These are phyloP conservation scores for Apiotrichum gamsii DNA, from an alignment of 1,284 basidiomycete species.

Conservation along the genomic window DNA sequence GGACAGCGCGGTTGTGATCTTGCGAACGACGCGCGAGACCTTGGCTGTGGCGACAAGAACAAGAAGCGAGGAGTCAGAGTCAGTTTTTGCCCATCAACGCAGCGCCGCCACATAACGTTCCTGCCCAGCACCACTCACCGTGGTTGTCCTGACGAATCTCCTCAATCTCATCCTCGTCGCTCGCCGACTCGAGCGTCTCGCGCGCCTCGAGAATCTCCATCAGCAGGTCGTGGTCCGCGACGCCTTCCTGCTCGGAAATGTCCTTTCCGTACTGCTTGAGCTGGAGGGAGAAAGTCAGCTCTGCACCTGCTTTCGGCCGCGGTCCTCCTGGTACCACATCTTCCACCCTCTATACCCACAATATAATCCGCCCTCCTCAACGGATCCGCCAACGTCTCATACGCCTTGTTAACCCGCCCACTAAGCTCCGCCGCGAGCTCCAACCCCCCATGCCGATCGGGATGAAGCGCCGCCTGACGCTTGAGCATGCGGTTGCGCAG, in stretches of 20 bases:
- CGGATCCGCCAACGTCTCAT: constrained; percentile 40
- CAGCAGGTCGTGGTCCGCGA: constrained; percentile 67
- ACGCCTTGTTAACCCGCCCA: constrained; percentile 43
- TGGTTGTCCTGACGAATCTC: constrained; percentile 56
- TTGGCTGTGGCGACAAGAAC: constrained; percentile 50
- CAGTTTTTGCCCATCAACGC: too few relatives aligned
- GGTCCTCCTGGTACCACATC: neutral
- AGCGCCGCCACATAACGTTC: too few relatives aligned
- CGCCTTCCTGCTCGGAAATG: constrained; percentile 65
- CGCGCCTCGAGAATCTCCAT: constrained; percentile 73
- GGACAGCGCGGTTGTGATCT: constrained; percentile 49
- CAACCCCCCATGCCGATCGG: constrained; percentile 36
- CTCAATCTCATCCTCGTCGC: constrained; percentile 52
- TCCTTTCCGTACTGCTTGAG: constrained; percentile 58
- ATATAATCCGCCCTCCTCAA: constrained; percentile 45
- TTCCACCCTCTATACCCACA: constrained; percentile 22
- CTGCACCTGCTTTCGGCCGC: too few relatives aligned
- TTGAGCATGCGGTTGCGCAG: constrained; percentile 34
- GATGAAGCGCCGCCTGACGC: constrained; percentile 41
- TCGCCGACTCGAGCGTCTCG: constrained; percentile 68
- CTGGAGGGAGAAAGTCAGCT: constrained; percentile 19
- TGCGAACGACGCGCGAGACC: constrained; percentile 51
- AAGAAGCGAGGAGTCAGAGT: neutral
- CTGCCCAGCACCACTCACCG: constrained; percentile 54
- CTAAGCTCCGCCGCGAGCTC: constrained; percentile 36